These are phyloP conservation scores for Huntiella decipiens DNA, from an alignment of 2,329 filamentous ascomycete species.

Conservation along the genomic window DNA sequence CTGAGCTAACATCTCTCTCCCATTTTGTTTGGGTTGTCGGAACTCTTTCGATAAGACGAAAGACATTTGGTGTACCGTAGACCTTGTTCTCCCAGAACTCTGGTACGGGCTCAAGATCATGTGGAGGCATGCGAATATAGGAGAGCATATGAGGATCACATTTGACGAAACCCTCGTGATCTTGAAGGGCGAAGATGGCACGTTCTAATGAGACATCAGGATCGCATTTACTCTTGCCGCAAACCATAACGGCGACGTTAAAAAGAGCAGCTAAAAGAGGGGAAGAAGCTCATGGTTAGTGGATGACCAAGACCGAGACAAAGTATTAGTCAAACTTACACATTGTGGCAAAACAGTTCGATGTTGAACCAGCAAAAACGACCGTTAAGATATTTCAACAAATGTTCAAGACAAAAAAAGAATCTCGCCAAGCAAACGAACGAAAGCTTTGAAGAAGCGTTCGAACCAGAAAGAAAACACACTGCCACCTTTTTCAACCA, in stretches of 20 bases:
- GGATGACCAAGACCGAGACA: too few relatives aligned
- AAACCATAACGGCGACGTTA: constrained; percentile 23
- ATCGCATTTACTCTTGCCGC: constrained; percentile 26
- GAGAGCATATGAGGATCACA: constrained; percentile 33
- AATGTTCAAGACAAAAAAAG: too few relatives aligned
- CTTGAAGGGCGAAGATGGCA: constrained; percentile 28
- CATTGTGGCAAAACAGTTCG: not conserved
- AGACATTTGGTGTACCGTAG: constrained; percentile 19
- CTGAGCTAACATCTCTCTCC: constrained; percentile 34
- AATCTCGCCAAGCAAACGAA: too few relatives aligned
- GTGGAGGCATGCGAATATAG: constrained; percentile 20
- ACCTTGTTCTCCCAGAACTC: constrained; percentile 1
- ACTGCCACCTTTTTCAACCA: too few relatives aligned
- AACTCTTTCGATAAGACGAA: constrained; percentile 29
- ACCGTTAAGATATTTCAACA: too few relatives aligned
- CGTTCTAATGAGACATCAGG: constrained; percentile 18
- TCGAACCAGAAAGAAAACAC: too few relatives aligned
- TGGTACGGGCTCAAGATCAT: constrained; percentile 15
- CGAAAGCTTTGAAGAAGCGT: too few relatives aligned
- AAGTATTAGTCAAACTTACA: not conserved
- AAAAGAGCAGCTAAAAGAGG: constrained; percentile 20
- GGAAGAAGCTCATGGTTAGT: too few relatives aligned
- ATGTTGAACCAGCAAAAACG: not conserved
- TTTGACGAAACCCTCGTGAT: constrained; percentile 31
- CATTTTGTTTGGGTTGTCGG: constrained; percentile 35